Evolutionary conservation across 192 early-diverging fungal species (phyloP).

Genomic region (Obelidium mucronatum): DNA sequence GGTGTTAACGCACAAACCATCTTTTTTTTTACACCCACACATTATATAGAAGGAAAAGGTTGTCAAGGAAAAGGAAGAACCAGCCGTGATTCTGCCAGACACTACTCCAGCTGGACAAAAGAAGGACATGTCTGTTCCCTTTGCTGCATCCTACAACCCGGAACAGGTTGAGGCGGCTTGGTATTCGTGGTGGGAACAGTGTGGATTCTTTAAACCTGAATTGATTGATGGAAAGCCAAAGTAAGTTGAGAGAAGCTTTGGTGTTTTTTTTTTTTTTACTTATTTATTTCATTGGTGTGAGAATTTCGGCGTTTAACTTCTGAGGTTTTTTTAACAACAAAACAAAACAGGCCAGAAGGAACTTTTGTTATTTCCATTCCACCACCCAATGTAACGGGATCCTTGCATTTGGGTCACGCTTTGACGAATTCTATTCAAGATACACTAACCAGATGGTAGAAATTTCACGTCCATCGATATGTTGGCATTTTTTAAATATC

Average conservation of each 20-base stretch:
- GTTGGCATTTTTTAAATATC: background rate
- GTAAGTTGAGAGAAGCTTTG: background rate
- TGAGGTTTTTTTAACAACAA: background rate
- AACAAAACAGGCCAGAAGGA: slow-evolving; percentile 66
- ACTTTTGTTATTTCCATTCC: slow-evolving; percentile 93
- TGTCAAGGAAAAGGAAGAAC: slow-evolving; percentile 71
- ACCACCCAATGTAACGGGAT: slow-evolving; percentile 99
- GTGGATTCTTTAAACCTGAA: slow-evolving; percentile 89
- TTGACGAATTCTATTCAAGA: slow-evolving; percentile 96
- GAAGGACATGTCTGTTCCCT: slow-evolving; percentile 64
- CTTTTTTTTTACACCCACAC: too few relatives aligned
- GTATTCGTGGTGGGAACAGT: slow-evolving; percentile 98
- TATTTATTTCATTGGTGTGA: background rate
- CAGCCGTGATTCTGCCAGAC: slow-evolving; percentile 75
- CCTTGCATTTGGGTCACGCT: slow-evolving; percentile 94
- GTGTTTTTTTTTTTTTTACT: background rate
- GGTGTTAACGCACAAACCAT: too few relatives aligned
- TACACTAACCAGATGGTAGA: slow-evolving; percentile 87
- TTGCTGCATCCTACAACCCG: slow-evolving; percentile 83
- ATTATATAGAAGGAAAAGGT: slow-evolving; percentile 47
- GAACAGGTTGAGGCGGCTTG: slow-evolving; percentile 91
- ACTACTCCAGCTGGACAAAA: slow-evolving; percentile 88
- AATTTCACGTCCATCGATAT: background rate
- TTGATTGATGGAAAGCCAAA: slow-evolving; percentile 72
- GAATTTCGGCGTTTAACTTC: background rate